phyloP scores from a whole-genome alignment of 768 basidiomycete species.

The Leccinum boreale region DNA sequence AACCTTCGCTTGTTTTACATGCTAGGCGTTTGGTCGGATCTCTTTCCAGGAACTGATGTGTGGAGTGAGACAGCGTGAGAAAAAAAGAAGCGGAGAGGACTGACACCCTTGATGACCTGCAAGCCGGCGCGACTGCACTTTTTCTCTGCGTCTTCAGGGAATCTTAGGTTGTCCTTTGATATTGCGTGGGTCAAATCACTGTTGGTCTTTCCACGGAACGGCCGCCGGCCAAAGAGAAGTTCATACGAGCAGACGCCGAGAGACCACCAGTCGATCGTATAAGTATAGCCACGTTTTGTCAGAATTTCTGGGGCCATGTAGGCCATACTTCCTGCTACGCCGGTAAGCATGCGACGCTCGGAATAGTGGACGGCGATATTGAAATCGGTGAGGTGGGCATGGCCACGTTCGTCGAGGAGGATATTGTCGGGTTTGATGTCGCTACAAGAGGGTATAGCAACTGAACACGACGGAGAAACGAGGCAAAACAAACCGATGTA shows the following conservation, averaged over 20 bases:
- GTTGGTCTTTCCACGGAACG: slow-evolving; percentile 93
- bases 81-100: slow-evolving; percentile 28
- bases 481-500: slow-evolving; percentile 76
- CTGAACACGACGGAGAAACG: no score
- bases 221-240: slow-evolving; percentile 85
- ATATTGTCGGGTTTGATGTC: slow-evolving; percentile 99
- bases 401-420: slow-evolving; percentile 90
- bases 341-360: slow-evolving; percentile 78
- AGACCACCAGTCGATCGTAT: slow-evolving; percentile 96
- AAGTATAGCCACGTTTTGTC: slow-evolving; percentile 90
- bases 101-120: slow-evolving; percentile 75
- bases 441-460: slow-evolving; percentile 37
- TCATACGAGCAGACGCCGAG: slow-evolving; percentile 92
- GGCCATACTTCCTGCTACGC: slow-evolving; percentile 97
- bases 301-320: slow-evolving; percentile 97
- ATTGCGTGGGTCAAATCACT: slow-evolving; percentile 91
- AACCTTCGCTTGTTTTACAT: slow-evolving; percentile 78
- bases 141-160: slow-evolving; percentile 86
- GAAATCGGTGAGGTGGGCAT: slow-evolving; percentile 96
- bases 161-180: slow-evolving; percentile 78
- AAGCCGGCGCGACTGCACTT: slow-evolving; percentile 77
- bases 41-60: slow-evolving; percentile 74
- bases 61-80: slow-evolving; percentile 10
- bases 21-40: slow-evolving; percentile 80
- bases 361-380: slow-evolving; percentile 98